phyloP scores from a whole-genome alignment of 2,329 filamentous ascomycete genomes.

The Orbilia blumenaviensis region DNA sequence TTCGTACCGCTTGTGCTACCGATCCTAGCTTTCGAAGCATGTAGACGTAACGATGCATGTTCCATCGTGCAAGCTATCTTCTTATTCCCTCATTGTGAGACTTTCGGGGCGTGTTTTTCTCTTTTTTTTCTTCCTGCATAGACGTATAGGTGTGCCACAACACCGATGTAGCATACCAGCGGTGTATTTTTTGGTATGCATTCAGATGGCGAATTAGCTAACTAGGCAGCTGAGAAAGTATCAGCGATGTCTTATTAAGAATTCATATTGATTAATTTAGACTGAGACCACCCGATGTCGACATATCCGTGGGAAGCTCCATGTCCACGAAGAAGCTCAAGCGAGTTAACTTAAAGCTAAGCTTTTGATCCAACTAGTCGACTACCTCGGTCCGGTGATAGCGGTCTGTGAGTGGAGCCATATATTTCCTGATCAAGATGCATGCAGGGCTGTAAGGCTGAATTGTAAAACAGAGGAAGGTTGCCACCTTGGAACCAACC shows the following conservation, averaged over 20 bases:
- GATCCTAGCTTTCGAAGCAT: neutral
- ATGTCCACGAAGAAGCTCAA: conserved; percentile 12
- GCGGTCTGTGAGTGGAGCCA: conserved; percentile 20
- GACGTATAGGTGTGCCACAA: conserved; percentile 1
- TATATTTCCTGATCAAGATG: conserved; percentile 27
- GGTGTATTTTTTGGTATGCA: neutral
- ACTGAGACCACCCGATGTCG: no score
- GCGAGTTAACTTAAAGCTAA: conserved; percentile 8
- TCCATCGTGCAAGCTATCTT: neutral
- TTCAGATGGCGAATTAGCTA: neutral
- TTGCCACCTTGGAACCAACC: neutral
- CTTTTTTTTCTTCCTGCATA: neutral
- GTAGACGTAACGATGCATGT: conserved; percentile 25
- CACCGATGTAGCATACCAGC: neutral
- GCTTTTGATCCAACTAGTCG: conserved; percentile 5
- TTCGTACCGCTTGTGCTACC: conserved; percentile 12
- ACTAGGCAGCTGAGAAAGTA: conserved; percentile 12
- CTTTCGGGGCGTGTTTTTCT: conserved; percentile 3
- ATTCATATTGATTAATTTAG: neutral
- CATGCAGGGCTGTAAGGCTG: conserved; percentile 51
- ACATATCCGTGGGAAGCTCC: neutral
- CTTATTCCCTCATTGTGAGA: conserved; percentile 2
- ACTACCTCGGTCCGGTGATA: conserved; percentile 12
- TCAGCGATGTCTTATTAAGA: conserved; percentile 24
- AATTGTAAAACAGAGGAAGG: conserved; percentile 26